Evolutionary conservation across 1,139 yeast genomes (phyloP), one percentile per base, ranked within the genome.

Genomic region (Yamadazyma trypodendri): DNA sequence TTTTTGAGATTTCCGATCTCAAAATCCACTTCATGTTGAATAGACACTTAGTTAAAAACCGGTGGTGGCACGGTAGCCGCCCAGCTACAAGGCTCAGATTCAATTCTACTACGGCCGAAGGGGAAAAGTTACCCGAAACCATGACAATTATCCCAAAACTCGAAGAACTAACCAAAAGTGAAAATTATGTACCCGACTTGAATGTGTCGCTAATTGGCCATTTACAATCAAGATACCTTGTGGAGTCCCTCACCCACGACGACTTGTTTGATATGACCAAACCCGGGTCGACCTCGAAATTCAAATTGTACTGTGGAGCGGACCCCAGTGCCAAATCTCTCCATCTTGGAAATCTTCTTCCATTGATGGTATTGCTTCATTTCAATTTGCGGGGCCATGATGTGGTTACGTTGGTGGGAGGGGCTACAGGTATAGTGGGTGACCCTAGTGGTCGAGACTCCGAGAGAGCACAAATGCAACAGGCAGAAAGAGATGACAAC

Each of bases 341-440:
- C 22, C 99, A 92, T 63, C 63, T 92, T 44, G 99, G 98, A 2
- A 92, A 92, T 52, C 63, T 94, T 40, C 68, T 92, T 30, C 98
- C 98, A 1, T 63, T 92, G 46, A 78, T 94, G 81, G 80, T 88
- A 3, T 63, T 90, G 32, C 67, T 92, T 33, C 97, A 94, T 57
- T 90, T 89, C 58, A 79, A 79, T 46, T 63, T 90, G 27, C 66
- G 94, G 24, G 98, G 98, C 1, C 96, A 90, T 56, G 77, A 78
- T 47, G 79, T 88, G 9, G 79, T 81, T 9, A 89, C 94, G 0
- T 60, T 94, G 11, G 87, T 92, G 6, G 98, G 98, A 8, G 98
- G 97, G n/a, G 98, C 97, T 8, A 92, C 99, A 0, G 97, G 97
- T 3, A 77, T 79, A 12, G 96, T 92, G 2, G 99, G 99, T 5